Conservation (phyloP, 2,329 filamentous ascomycete species). For the Fusarium sterilihyphosum region DNA sequence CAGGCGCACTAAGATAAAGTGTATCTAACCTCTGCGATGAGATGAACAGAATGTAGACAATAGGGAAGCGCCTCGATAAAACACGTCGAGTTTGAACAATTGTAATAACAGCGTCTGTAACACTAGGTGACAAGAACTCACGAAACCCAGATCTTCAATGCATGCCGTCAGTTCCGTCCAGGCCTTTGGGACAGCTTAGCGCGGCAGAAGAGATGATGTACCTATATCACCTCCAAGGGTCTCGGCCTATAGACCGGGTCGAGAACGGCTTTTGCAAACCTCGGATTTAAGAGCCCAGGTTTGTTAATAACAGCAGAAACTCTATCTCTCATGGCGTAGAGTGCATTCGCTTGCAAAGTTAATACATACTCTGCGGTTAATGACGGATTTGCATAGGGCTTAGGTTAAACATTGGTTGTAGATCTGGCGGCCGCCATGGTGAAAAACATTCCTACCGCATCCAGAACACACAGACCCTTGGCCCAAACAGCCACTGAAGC, state of each 20-base stretch:
- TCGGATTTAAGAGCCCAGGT: neutral
- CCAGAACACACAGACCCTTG: neutral
- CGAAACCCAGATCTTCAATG: neutral
- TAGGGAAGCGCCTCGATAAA: neutral
- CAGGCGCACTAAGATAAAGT: neutral
- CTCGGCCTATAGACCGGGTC: neutral
- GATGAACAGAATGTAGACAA: neutral
- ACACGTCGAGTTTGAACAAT: neutral
- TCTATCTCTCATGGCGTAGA: neutral
- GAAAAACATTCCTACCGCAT: neutral
- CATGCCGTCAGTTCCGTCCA: neutral
- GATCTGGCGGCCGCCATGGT: neutral
- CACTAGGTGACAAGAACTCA: neutral
- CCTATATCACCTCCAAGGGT: neutral
- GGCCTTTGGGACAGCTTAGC: neutral
- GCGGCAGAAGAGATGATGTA: neutral
- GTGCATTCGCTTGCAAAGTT: neutral
- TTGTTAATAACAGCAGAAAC: neutral
- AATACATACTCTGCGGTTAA: too few species aligned
- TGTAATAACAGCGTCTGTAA: neutral
- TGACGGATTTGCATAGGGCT: neutral
- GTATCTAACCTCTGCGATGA: neutral
- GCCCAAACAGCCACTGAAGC: neutral
- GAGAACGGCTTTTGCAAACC: neutral
- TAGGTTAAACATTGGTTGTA: neutral